Percentiles rank a stretch among this genome's conserved stretches.
These are phyloP conservation scores for Candida hispaniensis DNA, from an alignment of 805 yeast genomes.

Conservation along the genomic window DNA sequence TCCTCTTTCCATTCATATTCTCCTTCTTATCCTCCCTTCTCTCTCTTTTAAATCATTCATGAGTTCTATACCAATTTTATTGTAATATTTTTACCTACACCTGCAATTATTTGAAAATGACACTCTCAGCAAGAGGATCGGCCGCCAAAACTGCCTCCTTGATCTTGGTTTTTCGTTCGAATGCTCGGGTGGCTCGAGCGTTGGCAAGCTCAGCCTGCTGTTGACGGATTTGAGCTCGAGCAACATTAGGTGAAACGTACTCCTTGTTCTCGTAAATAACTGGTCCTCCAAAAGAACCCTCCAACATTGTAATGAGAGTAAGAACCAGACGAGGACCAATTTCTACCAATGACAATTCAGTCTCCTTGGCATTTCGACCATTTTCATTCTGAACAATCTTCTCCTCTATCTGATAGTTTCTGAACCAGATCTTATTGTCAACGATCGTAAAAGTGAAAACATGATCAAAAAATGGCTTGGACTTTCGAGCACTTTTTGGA, in stretches of 20 bases:
- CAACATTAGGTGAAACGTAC: slow-evolving; percentile 91
- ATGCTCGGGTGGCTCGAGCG: slow-evolving; percentile 67
- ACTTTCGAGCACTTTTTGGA: slow-evolving; percentile 84
- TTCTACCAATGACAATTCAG: slow-evolving; percentile 73
- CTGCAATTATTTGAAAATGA: slow-evolving; percentile 57
- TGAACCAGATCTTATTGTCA: slow-evolving; percentile 89
- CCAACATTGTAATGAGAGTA: slow-evolving; percentile 81
- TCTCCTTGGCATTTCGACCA: slow-evolving; percentile 35
- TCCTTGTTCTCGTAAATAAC: slow-evolving; percentile 95
- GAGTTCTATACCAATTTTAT: slow-evolving; percentile 8
- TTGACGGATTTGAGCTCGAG: slow-evolving; percentile 77
- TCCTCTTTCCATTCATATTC: too few species aligned
- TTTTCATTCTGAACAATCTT: slow-evolving; percentile 37
- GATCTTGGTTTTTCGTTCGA: slow-evolving; percentile 60
- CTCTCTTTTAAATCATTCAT: too few species aligned
- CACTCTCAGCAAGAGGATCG: slow-evolving; percentile 76
- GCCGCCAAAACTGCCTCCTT: slow-evolving; percentile 60
- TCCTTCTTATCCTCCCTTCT: too few species aligned
- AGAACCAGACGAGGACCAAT: slow-evolving; percentile 94
- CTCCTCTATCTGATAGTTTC: slow-evolving; percentile 84
- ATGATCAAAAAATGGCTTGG: slow-evolving; percentile 92
- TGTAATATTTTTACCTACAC: too few species aligned
- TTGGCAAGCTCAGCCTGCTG: slow-evolving; percentile 72
- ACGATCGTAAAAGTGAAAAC: slow-evolving; percentile 88
- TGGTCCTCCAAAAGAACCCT: slow-evolving; percentile 97